Base-by-base conservation (phyloP, 495 filamentous ascomycete species). In the Lophium mytilinum region DNA sequence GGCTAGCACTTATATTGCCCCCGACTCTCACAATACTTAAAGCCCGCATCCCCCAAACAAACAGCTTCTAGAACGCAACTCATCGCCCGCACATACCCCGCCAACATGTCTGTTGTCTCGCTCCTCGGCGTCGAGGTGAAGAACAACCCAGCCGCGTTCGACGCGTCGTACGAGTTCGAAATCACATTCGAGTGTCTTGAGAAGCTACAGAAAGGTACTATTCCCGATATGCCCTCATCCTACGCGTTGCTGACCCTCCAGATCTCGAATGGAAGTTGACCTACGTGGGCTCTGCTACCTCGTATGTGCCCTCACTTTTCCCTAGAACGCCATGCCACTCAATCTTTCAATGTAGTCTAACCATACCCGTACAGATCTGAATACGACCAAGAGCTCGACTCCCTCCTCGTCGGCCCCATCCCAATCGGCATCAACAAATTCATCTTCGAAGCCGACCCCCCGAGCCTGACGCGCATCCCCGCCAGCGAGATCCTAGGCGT, bases 221-320 rank as follows among this genome's bases (percentile, higher is more conserved):
- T 52, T 7, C 56, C 42, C 36, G 3, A 14, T 9, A 17, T 10
- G 1, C 4, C 30, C 1, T 18, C 34, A 43, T 19, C 5, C 4
- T 46, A 56, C 9, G 63, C 50, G 58, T 37, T 35, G 18, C 66
- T 69, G 41, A 67, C 60, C 21, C 15, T 35, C 18, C 62, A 96
- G 93, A 98, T 77, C 82, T 98, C 60, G 93, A 98, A 76, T 98
- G 93, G 92, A 97, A 97, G 72, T 78, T 98, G 65, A 97, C 90
- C 69, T 98, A 98, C 67, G 93, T 98, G 68, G 93, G 93, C 64
- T 98, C 93, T 63, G 93, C 93, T 41, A 95, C 90, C 56, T 96
- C 90, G 84, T 95, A 81, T 75, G 84, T 76, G 35, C 45, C 43
- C 49, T 19, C 24, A 19, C 17, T 36, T 62, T 60, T 51, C 56